A percentile compares a stretch with the other conserved stretches of the same genome.
Evolutionary conservation across 2,329 filamentous ascomycete species (phyloP).

Genomic region (Diaporthe australafricana): DNA sequence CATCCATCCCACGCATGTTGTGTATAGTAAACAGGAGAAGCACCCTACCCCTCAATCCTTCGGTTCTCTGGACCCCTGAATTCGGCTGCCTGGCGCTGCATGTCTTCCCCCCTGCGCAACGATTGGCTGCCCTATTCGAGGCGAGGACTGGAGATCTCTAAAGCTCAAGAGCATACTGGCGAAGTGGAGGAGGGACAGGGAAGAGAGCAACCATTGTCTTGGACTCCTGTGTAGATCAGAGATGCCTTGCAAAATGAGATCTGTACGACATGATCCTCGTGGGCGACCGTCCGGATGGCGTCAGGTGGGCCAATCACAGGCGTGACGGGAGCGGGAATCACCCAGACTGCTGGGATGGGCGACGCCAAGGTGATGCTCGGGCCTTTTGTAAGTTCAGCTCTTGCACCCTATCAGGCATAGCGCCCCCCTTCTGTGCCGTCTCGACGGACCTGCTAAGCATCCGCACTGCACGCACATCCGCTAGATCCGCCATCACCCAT

Average conservation of each 20-base stretch:
- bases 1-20: background rate
- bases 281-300: slow-evolving; percentile 12
- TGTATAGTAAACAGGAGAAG: background rate
- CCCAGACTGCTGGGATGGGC: background rate
- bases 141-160: background rate
- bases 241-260: background rate
- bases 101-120: background rate
- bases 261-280: slow-evolving; percentile 4
- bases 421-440: background rate
- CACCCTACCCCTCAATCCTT: slow-evolving; percentile 13
- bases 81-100: background rate
- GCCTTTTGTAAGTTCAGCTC: slow-evolving; percentile 19
- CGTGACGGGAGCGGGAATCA: background rate
- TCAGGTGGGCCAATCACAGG: slow-evolving; percentile 8
- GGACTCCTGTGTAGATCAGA: background rate
- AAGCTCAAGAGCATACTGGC: background rate
- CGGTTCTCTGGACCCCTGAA: slow-evolving; percentile 2
- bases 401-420: background rate
- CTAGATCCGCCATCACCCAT: background rate
- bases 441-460: slow-evolving; percentile 9
- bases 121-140: too few relatives aligned
- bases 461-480: too few relatives aligned
- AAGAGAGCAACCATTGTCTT: background rate
- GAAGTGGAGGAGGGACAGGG: background rate
- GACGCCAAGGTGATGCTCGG: slow-evolving; percentile 13